Conservation (phyloP, 1,139 yeast genomes). For the Pichia sp. region DNA sequence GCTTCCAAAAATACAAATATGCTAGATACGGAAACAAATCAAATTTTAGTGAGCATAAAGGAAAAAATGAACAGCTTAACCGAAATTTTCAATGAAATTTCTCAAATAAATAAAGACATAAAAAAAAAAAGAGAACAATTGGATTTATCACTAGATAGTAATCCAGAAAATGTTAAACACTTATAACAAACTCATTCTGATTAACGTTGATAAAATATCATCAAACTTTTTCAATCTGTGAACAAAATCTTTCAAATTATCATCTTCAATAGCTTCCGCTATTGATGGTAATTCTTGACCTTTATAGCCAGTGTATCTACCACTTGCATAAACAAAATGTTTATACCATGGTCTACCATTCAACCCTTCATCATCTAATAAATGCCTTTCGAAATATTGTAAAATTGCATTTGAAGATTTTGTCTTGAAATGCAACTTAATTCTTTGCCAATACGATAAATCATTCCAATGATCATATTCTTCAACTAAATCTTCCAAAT, state of each 20-base stretch:
- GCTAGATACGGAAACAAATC: conserved; percentile 10
- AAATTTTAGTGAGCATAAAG: background rate
- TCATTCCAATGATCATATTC: conserved; percentile 32
- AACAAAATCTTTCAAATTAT: conserved; percentile 44
- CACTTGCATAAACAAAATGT: conserved; percentile 78
- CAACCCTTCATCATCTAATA: conserved; percentile 59
- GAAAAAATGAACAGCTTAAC: conserved; percentile 1
- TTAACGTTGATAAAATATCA: conserved; percentile 7
- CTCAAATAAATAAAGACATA: background rate
- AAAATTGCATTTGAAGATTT: conserved; percentile 31
- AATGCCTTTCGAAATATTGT: conserved; percentile 59
- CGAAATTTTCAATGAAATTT: conserved; percentile 1
- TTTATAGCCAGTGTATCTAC: conserved; percentile 78
- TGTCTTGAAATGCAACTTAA: conserved; percentile 28
- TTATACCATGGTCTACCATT: conserved; percentile 75
- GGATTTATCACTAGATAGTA: background rate
- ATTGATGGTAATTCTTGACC: conserved; percentile 80
- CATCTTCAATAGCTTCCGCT: conserved; percentile 72
- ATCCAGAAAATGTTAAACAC: background rate
- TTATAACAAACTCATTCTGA: conserved; percentile 5
- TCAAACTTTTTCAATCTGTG: conserved; percentile 23
- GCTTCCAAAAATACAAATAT: conserved; percentile 4
- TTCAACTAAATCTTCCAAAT: conserved; percentile 32
- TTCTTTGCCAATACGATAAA: conserved; percentile 36
- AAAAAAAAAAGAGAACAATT: conserved; percentile 3